Evolutionary conservation across 345 rosid species (phyloP), one percentile per base, ranked within the genome.

Genomic region (Citrus unshiu): DNA sequence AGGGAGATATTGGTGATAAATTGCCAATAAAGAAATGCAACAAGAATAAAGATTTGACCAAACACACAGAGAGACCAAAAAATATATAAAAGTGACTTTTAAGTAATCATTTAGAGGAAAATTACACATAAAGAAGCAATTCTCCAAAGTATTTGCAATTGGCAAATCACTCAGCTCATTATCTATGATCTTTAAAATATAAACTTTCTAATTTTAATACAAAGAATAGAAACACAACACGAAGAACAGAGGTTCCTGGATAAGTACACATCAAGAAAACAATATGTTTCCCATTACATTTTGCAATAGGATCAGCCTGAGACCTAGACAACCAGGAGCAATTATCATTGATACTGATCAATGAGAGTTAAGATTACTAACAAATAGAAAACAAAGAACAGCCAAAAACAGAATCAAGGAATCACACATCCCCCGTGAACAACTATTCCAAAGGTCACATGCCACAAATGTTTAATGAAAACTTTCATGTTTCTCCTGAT

Each of bases 1-100:
- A 51, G 68, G 9, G 68, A 78, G 68, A 77, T 14, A 68, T 51
- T 71, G 57, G 30, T 73, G 46, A 66, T 64, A 71, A 54, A 16
- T 27, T 56, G 39, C 56, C 22, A 39, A 19, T 34, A 67, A 46
- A 16, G 54, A 57, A 70, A 57, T 6, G 3, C 32, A 71, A 73
- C 3, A 25, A 57, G 21, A 56, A 6, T 4, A 34, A 49, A 54
- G 57, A 63, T 60, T 25, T 37, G 10, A 62, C 35, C 73, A 61
- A 54, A 22, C 58, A 62, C 9, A 10, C 10, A 73, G 54, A 70
- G 37, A 27, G 69, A 64, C 61, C 64, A 35, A 58, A 2, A 35
- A 77, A 46, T 32, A 13, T 51, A 21, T 24, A 67, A 56, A 62
- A 30, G n/a, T n/a, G 4, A 43, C 54, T 34, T 29, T 25, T 7